Percentiles rank a stretch among this genome's conserved stretches.
Conservation (phyloP, 2,329 filamentous ascomycete species). For the Botryosphaeria dothidea region DNA sequence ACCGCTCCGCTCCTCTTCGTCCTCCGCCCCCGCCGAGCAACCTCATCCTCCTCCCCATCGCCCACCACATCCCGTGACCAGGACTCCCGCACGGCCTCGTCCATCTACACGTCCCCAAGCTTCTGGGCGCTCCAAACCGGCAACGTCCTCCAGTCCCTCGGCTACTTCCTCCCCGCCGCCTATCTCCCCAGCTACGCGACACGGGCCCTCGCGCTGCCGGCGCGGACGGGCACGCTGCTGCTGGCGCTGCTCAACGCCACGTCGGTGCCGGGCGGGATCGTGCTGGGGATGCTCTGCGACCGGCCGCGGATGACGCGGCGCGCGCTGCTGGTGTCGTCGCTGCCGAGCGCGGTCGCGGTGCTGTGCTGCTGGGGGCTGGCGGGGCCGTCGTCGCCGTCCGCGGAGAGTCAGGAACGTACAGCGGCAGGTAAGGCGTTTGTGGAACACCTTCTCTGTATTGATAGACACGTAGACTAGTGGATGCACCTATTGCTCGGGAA, state of each 20-base stretch:
- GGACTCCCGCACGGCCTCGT: not conserved
- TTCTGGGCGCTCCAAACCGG: constrained; percentile 38
- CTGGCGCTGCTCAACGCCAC: constrained; percentile 43
- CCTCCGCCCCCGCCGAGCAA: constrained; percentile 22
- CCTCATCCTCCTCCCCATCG: constrained; percentile 29
- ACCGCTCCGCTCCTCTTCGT: constrained; percentile 14
- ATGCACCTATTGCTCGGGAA: too few species aligned
- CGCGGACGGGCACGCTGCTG: constrained; percentile 37
- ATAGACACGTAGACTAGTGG: too few species aligned
- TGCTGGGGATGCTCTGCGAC: constrained; percentile 42
- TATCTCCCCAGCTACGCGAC: constrained; percentile 46
- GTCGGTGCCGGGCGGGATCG: constrained; percentile 38
- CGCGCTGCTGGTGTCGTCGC: constrained; percentile 38
- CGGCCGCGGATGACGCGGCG: constrained; percentile 40
- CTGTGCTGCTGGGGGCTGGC: constrained; percentile 27
- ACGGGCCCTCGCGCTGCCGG: constrained; percentile 30
- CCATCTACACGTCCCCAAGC: not conserved
- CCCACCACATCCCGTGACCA: constrained; percentile 11
- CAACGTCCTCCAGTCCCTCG: constrained; percentile 44
- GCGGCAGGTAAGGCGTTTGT: too few species aligned
- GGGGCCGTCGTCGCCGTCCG: not conserved
- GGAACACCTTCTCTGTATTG: too few species aligned
- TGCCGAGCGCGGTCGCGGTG: constrained; percentile 35
- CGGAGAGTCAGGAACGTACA: not conserved
- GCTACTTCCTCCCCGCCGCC: constrained; percentile 46